Base-by-base conservation (phyloP, 108 stramenopile genomes). In the Craspedostauros australis region DNA sequence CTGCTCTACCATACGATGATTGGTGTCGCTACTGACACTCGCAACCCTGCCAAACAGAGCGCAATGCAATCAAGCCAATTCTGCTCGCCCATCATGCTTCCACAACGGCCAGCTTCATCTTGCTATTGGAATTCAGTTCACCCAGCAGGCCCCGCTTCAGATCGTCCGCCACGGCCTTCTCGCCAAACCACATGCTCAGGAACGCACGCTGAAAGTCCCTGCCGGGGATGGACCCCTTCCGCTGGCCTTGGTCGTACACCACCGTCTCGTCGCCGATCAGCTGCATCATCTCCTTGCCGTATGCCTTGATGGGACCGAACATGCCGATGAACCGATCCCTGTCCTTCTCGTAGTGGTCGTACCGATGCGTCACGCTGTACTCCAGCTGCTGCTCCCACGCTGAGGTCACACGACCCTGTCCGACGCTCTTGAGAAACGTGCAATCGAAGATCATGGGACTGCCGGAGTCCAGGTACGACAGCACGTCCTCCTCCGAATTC, bases 171-270 rank as follows among this genome's bases (percentile, higher is more conserved):
- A 69, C 68, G 12, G 60, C 51, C 21, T 31, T 36, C 24, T 43
- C 30, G n/a, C 68, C 68, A 55, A 69, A 61, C 68, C 68, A 69
- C 68, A 69, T 69, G 47, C 60, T 69, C 22, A 69, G 31, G 34
- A 69, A 69, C 29, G 60, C 40, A 12, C 46, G 30, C 49, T 69
- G 68, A 34, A 69, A 69, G 20, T 69, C 42, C 14, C 48, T 29
- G 19, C 68, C 60, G 2, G 7, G 38, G 19, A 69, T 56, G 6
- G 24, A 43, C 19, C 68, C 68, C 45, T 47, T 60, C 18, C 38
- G 25, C 18, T 30, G 23, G 1, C 68, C 68, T 43, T 69, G 68
- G 48, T 69, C 60, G 32, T 62, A 37, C 44, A 69, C 45, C 30
- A 50, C 33, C 11, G 68, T 69, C 20, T 60, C 53, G 32, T 56